Evolutionary conservation across 75 land plant genomes (phyloP).

Genomic region (Cryptomeria japonica): DNA sequence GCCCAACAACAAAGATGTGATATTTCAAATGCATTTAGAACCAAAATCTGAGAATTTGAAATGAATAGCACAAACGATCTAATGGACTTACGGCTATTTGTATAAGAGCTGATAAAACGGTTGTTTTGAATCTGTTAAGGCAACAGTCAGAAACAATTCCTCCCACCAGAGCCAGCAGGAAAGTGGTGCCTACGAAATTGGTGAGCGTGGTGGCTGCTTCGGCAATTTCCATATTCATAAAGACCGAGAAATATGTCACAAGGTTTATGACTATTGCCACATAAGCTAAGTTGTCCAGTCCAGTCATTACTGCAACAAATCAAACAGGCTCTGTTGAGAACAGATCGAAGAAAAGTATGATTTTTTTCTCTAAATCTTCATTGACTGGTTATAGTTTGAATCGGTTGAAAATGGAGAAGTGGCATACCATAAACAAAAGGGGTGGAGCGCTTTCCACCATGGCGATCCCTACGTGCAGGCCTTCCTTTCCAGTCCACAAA

Average conservation of each 20-base stretch:
- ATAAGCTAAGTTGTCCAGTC: conserved; percentile 35
- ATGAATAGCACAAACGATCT: neutral
- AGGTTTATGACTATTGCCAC: conserved; percentile 22
- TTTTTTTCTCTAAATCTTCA: no score
- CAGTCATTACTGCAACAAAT: conserved; percentile 20
- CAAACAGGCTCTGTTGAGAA: no score
- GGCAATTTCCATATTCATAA: conserved; percentile 26
- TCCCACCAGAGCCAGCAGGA: conserved; percentile 32
- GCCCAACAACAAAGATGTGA: neutral
- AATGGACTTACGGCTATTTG: conserved; percentile 18
- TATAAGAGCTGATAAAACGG: conserved; percentile 4
- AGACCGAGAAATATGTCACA: conserved; percentile 20
- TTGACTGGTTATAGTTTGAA: no score
- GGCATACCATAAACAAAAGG: conserved; percentile 64
- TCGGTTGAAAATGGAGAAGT: no score
- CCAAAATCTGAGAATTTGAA: no score
- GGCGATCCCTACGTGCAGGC: conserved; percentile 57
- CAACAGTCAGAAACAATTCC: conserved; percentile 40
- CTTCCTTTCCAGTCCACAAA: conserved; percentile 65
- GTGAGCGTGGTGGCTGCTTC: conserved; percentile 34
- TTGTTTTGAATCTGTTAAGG: conserved; percentile 20
- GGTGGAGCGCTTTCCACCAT: conserved; percentile 80
- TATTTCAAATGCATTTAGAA: neutral
- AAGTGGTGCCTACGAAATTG: conserved; percentile 44
- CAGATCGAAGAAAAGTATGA: no score